phyloP scores from a whole-genome alignment of 495 filamentous ascomycete genomes.

The Glonium stellatum region DNA sequence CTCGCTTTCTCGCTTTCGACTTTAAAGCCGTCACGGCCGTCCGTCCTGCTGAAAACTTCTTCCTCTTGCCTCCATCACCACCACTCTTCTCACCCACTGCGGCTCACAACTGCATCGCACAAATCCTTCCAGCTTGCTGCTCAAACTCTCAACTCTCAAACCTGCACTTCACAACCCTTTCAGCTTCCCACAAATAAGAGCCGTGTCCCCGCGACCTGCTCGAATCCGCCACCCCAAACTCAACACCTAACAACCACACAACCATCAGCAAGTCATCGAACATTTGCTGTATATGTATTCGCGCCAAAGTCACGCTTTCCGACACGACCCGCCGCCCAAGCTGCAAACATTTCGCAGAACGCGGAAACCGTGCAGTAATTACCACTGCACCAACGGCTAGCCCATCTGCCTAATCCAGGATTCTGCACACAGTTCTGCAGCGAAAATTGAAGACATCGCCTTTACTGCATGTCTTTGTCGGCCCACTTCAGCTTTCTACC shows the following conservation, averaged over 20 bases:
- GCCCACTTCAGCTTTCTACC: conserved; percentile 21
- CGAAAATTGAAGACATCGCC: conserved; percentile 13
- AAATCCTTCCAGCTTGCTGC: background rate
- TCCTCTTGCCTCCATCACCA: background rate
- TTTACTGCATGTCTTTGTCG: conserved; percentile 40
- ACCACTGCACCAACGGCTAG: conserved; percentile 84
- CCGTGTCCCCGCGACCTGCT: conserved; percentile 16
- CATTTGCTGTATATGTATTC: conserved; percentile 70
- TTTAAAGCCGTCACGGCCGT: background rate
- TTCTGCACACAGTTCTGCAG: background rate
- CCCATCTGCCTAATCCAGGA: conserved; percentile 9
- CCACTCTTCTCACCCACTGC: background rate
- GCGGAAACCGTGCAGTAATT: conserved; percentile 79
- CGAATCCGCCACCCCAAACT: conserved; percentile 20
- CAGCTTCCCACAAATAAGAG: background rate
- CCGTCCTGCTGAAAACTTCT: background rate
- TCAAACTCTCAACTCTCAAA: background rate
- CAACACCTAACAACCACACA: conserved; percentile 19
- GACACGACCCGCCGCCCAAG: conserved; percentile 82
- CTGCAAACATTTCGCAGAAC: conserved; percentile 89
- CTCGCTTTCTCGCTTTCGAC: no score
- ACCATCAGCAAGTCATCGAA: conserved; percentile 14
- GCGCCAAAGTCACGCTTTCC: conserved; percentile 64
- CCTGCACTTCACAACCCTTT: conserved; percentile 1
- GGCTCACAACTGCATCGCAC: background rate